Conservation (phyloP, 768 basidiomycete genomes). For the Tricholoma sp. region DNA sequence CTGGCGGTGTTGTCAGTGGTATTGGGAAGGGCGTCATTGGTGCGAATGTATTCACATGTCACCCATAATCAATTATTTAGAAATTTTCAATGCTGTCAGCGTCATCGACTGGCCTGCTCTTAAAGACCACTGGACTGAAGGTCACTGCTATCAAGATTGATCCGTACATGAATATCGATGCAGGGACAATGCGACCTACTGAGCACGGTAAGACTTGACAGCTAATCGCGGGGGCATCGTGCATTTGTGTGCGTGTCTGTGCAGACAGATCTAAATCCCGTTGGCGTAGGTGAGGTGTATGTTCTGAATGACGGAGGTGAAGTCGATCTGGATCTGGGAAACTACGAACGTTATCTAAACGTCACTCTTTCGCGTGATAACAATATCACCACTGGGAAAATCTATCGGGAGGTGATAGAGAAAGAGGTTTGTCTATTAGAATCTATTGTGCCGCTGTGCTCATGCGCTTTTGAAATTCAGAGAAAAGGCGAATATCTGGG, state of each 20-base stretch:
- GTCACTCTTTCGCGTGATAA: slow-evolving; percentile 92
- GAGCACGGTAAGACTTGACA: slow-evolving; percentile 78
- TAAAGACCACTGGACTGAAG: slow-evolving; percentile 93
- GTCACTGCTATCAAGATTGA: slow-evolving; percentile 99
- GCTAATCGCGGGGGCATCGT: neutral
- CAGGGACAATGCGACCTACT: slow-evolving; percentile 97
- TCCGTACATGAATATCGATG: slow-evolving; percentile 99
- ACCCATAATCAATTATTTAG: slow-evolving; percentile 11
- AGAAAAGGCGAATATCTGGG: slow-evolving; percentile 87
- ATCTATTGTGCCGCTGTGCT: neutral
- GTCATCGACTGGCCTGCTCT: slow-evolving; percentile 90
- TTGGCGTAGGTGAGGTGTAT: slow-evolving; percentile 77
- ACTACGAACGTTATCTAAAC: slow-evolving; percentile 97
- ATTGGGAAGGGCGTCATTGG: slow-evolving; percentile 99
- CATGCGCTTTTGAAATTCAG: slow-evolving; percentile 28
- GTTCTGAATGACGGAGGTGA: slow-evolving; percentile 98
- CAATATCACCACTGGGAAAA: slow-evolving; percentile 98
- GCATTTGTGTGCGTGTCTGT: slow-evolving; percentile 4
- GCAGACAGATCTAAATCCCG: neutral
- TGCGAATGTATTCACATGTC: slow-evolving; percentile 36
- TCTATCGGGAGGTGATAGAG: slow-evolving; percentile 95
- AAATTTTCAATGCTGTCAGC: slow-evolving; percentile 42
- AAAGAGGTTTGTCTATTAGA: slow-evolving; percentile 65
- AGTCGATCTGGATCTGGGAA: slow-evolving; percentile 95
- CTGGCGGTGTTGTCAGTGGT: slow-evolving; percentile 96